Conservation (phyloP, 2,329 filamentous ascomycete species). For the Monosporascus sp. region DNA sequence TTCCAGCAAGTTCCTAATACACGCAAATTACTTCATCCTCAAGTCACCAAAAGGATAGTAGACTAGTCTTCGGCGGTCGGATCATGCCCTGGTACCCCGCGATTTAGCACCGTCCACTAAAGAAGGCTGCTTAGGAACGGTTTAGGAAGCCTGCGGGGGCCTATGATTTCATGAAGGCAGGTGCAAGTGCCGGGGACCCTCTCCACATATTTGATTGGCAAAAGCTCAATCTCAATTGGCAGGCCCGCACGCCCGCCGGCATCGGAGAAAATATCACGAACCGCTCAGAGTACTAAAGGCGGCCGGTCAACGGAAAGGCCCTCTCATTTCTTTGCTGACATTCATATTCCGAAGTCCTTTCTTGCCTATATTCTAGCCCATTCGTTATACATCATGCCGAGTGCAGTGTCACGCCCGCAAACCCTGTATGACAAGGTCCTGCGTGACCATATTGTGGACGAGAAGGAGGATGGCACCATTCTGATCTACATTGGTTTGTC, state of each 20-base stretch:
- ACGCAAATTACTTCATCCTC: too few species aligned
- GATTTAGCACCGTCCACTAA: not conserved
- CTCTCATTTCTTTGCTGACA: not conserved
- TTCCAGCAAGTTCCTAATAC: too few species aligned
- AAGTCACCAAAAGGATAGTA: too few species aligned
- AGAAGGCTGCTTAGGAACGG: not conserved
- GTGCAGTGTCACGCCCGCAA: constrained; percentile 48
- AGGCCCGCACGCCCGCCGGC: not conserved
- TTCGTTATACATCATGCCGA: constrained; percentile 59
- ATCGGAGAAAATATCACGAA: not conserved
- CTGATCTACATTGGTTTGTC: constrained; percentile 84
- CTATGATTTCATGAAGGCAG: not conserved
- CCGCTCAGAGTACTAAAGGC: not conserved
- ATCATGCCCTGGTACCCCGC: not conserved
- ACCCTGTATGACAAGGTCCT: constrained; percentile 99
- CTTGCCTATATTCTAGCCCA: not conserved
- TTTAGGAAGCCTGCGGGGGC: not conserved
- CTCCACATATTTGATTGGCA: not conserved
- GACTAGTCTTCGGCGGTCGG: too few species aligned
- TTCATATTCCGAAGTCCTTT: not conserved
- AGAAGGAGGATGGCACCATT: constrained; percentile 89
- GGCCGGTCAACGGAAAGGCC: not conserved
- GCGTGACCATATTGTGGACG: constrained; percentile 87
- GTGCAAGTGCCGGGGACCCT: not conserved
- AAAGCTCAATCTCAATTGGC: not conserved